Percentiles rank a stretch among this genome's conserved stretches.
phyloP scores from a whole-genome alignment of 768 basidiomycete species.

The Lactarius pseudohatsudake region DNA sequence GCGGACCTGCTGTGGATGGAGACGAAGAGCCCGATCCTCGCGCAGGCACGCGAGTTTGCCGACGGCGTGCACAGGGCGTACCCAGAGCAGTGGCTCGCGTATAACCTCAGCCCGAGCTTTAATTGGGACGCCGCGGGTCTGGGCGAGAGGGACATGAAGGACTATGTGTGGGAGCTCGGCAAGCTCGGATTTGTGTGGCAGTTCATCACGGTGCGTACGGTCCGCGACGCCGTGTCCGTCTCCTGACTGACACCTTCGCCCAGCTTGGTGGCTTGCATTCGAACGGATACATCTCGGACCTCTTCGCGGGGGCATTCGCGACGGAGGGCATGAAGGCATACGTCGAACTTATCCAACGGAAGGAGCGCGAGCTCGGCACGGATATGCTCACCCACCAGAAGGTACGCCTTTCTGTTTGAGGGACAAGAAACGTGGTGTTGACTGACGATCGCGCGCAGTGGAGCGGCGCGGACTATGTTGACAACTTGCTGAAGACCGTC shows the following conservation, averaged over 20 bases:
- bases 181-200: constrained; percentile 98
- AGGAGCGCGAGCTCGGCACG: constrained; percentile 89
- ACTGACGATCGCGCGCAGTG: constrained; percentile 52
- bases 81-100: constrained; percentile 94
- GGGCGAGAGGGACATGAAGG: constrained; percentile 78
- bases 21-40: constrained; percentile 90
- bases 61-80: constrained; percentile 77
- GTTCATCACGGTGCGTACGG: constrained; percentile 85
- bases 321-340: constrained; percentile 99
- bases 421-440: not conserved
- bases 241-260: not conserved
- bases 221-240: not conserved
- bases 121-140: constrained; percentile 96
- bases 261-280: constrained; percentile 97
- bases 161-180: constrained; percentile 89
- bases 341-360: constrained; percentile 89
- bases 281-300: constrained; percentile 93
- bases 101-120: constrained; percentile 93
- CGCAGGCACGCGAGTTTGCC: constrained; percentile 91
- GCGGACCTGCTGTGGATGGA: constrained; percentile 95
- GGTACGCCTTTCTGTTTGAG: constrained; percentile 43
- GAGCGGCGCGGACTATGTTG: constrained; percentile 93
- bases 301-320: constrained; percentile 85
- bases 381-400: constrained; percentile 98
- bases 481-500: constrained; percentile 89